A percentile compares a stretch with the other conserved stretches of the same genome.
These are phyloP conservation scores for Acrocalymma vagum DNA, from an alignment of 2,329 filamentous ascomycete genomes.

Conservation along the genomic window DNA sequence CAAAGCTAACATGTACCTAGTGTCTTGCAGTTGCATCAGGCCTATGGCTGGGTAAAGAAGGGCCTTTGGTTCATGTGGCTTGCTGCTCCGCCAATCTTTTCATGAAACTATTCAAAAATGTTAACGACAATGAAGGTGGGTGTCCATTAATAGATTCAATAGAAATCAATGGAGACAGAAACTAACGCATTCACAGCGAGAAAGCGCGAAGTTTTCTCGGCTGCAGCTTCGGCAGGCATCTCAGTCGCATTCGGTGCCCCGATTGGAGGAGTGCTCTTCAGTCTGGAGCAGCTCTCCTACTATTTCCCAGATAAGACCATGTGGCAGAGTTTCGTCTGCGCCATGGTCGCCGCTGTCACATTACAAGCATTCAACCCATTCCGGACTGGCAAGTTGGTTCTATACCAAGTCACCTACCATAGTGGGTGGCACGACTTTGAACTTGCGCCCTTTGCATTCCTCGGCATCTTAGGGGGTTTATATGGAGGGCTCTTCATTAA, in stretches of 20 bases:
- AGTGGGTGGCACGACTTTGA: conserved; percentile 95
- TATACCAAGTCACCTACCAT: conserved; percentile 95
- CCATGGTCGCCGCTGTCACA: conserved; percentile 97
- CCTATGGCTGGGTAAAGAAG: conserved; percentile 97
- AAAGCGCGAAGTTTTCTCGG: conserved; percentile 91
- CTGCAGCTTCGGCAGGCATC: conserved; percentile 89
- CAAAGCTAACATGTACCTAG: conserved; percentile 56
- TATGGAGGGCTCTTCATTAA: conserved; percentile 97
- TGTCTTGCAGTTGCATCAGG: conserved; percentile 92
- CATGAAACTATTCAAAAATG: conserved; percentile 83
- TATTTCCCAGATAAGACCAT: conserved; percentile 99
- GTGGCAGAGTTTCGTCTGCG: conserved; percentile 99
- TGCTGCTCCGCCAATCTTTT: conserved; percentile 96
- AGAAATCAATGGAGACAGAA: neutral
- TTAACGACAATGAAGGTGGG: conserved; percentile 86
- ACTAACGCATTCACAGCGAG: conserved; percentile 67
- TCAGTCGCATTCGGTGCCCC: conserved; percentile 94
- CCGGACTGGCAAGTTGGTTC: conserved; percentile 90
- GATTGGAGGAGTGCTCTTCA: conserved; percentile 94
- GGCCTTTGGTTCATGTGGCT: conserved; percentile 92
- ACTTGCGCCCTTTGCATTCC: conserved; percentile 82
- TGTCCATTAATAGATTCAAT: neutral
- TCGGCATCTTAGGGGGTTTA: conserved; percentile 90
- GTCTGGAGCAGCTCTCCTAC: conserved; percentile 94
- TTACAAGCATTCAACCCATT: conserved; percentile 95